These are phyloP conservation scores for Talaromyces trachyspermus DNA, from an alignment of 495 filamentous ascomycete species.

Conservation along the genomic window DNA sequence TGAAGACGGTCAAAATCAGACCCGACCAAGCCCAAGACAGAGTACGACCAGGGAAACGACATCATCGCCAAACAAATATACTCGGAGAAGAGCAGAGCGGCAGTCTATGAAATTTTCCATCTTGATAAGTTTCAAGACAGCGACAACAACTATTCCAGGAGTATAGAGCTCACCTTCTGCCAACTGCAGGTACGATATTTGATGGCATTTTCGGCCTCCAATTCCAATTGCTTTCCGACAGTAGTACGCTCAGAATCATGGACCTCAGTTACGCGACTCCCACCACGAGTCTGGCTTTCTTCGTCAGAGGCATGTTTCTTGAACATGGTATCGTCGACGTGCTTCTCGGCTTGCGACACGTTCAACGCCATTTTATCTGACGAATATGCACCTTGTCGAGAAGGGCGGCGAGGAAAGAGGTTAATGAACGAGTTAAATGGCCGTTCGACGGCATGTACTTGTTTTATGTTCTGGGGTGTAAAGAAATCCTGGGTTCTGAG, in stretches of 20 bases:
- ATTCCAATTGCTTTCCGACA: slow-evolving; percentile 65
- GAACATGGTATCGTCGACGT: slow-evolving; percentile 15
- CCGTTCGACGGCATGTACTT: slow-evolving; percentile 34
- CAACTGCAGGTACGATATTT: slow-evolving; percentile 86
- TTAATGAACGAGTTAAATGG: slow-evolving; percentile 15
- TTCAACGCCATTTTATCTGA: slow-evolving; percentile 34
- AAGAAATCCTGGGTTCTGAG: too few species aligned
- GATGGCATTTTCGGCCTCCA: slow-evolving; percentile 72
- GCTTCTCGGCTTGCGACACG: slow-evolving; percentile 9
- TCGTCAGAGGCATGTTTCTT: slow-evolving; percentile 21
- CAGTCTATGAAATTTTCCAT: slow-evolving; percentile 52
- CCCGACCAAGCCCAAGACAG: slow-evolving; percentile 77
- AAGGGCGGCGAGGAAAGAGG: slow-evolving; percentile 23
- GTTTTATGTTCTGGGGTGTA: not conserved
- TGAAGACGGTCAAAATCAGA: slow-evolving; percentile 70
- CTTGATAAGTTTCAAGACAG: slow-evolving; percentile 2
- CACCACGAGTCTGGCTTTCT: slow-evolving; percentile 23
- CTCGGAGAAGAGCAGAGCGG: slow-evolving; percentile 79
- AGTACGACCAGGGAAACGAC: slow-evolving; percentile 89
- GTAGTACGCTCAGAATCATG: slow-evolving; percentile 29
- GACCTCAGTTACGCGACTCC: slow-evolving; percentile 7
- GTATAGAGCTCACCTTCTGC: slow-evolving; percentile 59
- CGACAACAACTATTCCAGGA: not conserved
- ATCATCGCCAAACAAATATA: slow-evolving; percentile 93
- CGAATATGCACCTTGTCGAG: slow-evolving; percentile 33